Base-by-base conservation (phyloP, 2,329 filamentous ascomycete species). In the Aureobasidium sp. region DNA sequence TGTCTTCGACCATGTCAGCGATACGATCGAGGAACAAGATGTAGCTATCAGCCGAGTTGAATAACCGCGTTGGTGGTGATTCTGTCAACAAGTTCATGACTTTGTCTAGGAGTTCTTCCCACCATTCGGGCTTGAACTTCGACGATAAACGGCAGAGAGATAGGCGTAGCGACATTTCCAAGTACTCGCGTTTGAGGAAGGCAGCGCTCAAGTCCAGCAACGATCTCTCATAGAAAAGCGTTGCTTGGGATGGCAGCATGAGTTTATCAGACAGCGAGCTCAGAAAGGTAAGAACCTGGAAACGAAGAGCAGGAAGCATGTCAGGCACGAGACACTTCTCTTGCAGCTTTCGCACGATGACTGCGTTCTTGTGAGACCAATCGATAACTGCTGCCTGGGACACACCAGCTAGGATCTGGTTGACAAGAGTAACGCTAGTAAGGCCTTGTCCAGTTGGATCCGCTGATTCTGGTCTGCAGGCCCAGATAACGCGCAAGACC, bases 271-370 rank as follows among this genome's bases (percentile, higher is more conserved):
- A 52, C 6, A 63, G n/a, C 15, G 53, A 45, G 25, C 34, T 59
- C 15, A 64, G 39, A 37, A 65, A 65, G 16, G 55, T 57, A 29
- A 64, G 57, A 16, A 58, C 63, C 59, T 65, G 49, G 44, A 60
- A 59, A 32, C 52, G 61, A 13, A 64, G 45, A 32, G 60, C 49
- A 54, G 50, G 25, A 13, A 34, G 29, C 34, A 63, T 41, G 10
- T 62, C 59, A 30, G 47, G 39, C 29, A 66, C 66, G 11, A 68
- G 63, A 5, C 69, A 65, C 48, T 72, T 73, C 48, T 73, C 69
- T 36, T 73, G 67, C 45, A 75, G 44, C 61, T 73, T 74, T 45
- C 69, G 66, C 10, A 73, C 59, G 36, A 70, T 66, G 37, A 65
- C 62, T 5, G 62, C 61, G 49, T 74, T 74, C 6, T 66, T 66